Percentiles rank a stretch among this genome's conserved stretches.
These are phyloP conservation scores for Sphagnum magellanicum DNA, from an alignment of 228 moss, liverwort and hornwort species.

Conservation along the genomic window DNA sequence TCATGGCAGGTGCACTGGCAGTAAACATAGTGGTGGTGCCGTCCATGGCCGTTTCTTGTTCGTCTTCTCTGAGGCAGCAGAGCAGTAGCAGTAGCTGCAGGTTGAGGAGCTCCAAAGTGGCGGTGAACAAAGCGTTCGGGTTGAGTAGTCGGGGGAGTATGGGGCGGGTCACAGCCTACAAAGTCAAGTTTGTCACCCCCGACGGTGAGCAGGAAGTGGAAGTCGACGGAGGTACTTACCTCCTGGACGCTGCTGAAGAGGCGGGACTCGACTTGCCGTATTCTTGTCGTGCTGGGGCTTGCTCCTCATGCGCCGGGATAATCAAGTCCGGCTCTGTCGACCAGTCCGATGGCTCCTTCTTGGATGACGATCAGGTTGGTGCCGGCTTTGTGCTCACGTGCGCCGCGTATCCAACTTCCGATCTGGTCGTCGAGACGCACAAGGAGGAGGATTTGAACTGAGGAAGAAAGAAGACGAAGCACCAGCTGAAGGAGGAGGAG, in stretches of 20 bases:
- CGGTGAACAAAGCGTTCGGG: slow-evolving; percentile 29
- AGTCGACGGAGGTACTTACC: not conserved
- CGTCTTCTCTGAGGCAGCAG: no score
- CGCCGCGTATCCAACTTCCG: slow-evolving; percentile 17
- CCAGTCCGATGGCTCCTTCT: slow-evolving; percentile 14
- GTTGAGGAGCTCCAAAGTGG: not conserved
- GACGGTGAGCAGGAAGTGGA: slow-evolving; percentile 7
- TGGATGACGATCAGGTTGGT: slow-evolving; percentile 6
- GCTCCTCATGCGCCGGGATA: slow-evolving; percentile 30
- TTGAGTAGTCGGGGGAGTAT: slow-evolving; percentile 24
- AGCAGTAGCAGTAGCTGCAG: no score
- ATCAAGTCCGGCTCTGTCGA: slow-evolving; percentile 9
- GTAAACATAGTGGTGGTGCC: no score
- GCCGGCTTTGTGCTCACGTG: slow-evolving; percentile 22
- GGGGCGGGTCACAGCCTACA: slow-evolving; percentile 26
- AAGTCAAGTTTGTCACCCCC: slow-evolving; percentile 16
- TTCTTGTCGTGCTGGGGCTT: slow-evolving; percentile 43
- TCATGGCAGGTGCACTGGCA: no score
- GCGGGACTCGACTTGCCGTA: slow-evolving; percentile 27
- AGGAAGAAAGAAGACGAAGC: not conserved
- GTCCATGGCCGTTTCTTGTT: no score
- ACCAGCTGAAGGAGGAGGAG: no score
- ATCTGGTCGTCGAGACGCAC: slow-evolving; percentile 18
- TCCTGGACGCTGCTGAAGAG: slow-evolving; percentile 32
- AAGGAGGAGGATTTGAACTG: slow-evolving; percentile 23